Evolutionary conservation across 2,329 filamentous ascomycete genomes (phyloP).

Genomic region (Pseudogymnoascus pannorum): DNA sequence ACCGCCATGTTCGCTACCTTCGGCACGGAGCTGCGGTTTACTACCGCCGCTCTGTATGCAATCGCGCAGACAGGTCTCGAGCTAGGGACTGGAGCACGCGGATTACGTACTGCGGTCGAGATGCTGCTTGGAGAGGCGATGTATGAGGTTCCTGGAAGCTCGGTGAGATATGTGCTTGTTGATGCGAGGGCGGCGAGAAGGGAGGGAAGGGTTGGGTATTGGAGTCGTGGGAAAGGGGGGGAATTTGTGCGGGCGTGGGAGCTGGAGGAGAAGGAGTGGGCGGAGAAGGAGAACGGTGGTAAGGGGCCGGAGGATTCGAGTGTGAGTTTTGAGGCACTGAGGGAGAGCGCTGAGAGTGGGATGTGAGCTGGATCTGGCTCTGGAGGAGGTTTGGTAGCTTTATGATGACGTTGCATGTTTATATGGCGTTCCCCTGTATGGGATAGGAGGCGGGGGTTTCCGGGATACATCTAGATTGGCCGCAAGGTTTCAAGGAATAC

Average conservation of each 20-base stretch:
- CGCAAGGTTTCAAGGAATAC: not conserved
- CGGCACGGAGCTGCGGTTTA: slow-evolving; percentile 71
- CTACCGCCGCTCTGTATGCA: slow-evolving; percentile 69
- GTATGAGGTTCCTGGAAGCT: slow-evolving; percentile 61
- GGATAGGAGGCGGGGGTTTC: not conserved
- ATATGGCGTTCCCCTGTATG: not conserved
- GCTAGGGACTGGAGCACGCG: slow-evolving; percentile 73
- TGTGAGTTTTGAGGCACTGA: slow-evolving; percentile 23
- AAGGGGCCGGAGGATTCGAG: slow-evolving; percentile 9
- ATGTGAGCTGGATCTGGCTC: slow-evolving; percentile 15
- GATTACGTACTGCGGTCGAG: slow-evolving; percentile 74
- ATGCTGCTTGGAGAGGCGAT: slow-evolving; percentile 70
- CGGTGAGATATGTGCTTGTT: slow-evolving; percentile 64
- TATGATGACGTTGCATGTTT: not conserved
- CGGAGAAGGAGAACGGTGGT: slow-evolving; percentile 12
- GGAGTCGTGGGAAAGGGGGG: slow-evolving; percentile 62
- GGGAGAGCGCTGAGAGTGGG: slow-evolving; percentile 22
- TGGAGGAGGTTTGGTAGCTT: not conserved
- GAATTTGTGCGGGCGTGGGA: slow-evolving; percentile 61
- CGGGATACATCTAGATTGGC: not conserved
- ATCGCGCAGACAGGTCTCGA: slow-evolving; percentile 59
- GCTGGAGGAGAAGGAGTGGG: slow-evolving; percentile 47
- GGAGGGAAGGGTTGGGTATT: slow-evolving; percentile 52
- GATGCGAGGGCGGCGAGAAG: slow-evolving; percentile 56
- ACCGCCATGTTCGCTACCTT: slow-evolving; percentile 74